Evolutionary conservation across 495 filamentous ascomycete genomes (phyloP), one percentile per base, ranked within the genome.

Genomic region (Penicillium bovifimosum): DNA sequence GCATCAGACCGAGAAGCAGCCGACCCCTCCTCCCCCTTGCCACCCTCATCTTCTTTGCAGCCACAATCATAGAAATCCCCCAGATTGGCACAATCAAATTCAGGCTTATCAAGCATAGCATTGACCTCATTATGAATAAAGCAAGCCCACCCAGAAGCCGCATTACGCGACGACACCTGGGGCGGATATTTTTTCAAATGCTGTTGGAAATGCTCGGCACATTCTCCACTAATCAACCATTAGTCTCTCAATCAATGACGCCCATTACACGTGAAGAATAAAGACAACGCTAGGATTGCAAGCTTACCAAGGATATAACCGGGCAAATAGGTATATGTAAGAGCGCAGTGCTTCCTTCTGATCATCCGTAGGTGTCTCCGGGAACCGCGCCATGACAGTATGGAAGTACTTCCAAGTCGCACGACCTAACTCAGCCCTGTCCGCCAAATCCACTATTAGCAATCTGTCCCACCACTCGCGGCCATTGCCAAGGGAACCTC

Each of bases 81-180:
- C 51, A 98, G 86, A 9, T 89, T 86, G 41, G 80, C 83, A 61
- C 93, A 98, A 65, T 97, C 90, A 67, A 96, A 97, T 45, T 82
- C 56, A 0, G 78, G 74, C 69, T 98, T 98, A 50, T 82, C 70
- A 49, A 97, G 74, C 61, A 90, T 82, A 65, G 86, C 81, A 69
- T 98, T 98, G 50, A 98, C 91, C 61, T 90, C 80, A 59, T 98
- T 98, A 61, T 98, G 93, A 33, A 96, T 86, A 59, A 88, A 87
- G 63, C 93, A 98, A 1, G 86, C 92, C 93, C 93, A 97, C 5
- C 84, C 88, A 0, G 88, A 87, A 1, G 93, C 93, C 0, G 84
- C 80, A 55, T 86, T 88, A 48, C 93, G 82, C 7, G 85, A 87
- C 18, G 85, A 84, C 29, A 91, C 89, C 61, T 98, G 93, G 3